Percentiles rank a stretch among this genome's conserved stretches.
These are phyloP conservation scores for Periconia sp. DNA, from an alignment of 2,329 filamentous ascomycete genomes.

Conservation along the genomic window DNA sequence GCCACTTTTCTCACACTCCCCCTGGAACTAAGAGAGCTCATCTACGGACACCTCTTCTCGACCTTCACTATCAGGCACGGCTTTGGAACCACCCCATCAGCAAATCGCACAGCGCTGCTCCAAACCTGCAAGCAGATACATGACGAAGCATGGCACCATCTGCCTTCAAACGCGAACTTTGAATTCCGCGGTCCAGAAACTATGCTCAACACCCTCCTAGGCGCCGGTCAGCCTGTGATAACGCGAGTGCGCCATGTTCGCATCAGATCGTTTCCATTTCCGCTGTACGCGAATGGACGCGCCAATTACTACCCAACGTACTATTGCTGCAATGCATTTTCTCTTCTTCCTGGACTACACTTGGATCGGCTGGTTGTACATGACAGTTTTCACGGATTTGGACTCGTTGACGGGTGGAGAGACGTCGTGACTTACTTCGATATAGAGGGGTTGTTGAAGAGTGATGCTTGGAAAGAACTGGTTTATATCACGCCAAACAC, in stretches of 20 bases:
- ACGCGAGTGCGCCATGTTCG: conserved; percentile 35
- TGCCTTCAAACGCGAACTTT: conserved; percentile 32
- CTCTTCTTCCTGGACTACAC: conserved; percentile 34
- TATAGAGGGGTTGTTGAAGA: conserved; percentile 32
- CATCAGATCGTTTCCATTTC: conserved; percentile 37
- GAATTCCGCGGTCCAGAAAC: conserved; percentile 39
- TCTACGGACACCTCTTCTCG: conserved; percentile 38
- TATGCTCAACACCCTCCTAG: conserved; percentile 34
- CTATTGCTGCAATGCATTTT: conserved; percentile 33
- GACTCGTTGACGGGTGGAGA: conserved; percentile 35
- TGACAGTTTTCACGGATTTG: conserved; percentile 40
- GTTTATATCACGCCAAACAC: conserved; percentile 36
- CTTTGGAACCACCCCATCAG: conserved; percentile 17
- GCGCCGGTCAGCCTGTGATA: conserved; percentile 30
- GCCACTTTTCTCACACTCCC: conserved; percentile 35
- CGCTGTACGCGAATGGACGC: conserved; percentile 24
- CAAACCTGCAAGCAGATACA: conserved; percentile 33
- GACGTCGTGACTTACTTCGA: conserved; percentile 40
- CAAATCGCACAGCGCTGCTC: conserved; percentile 33
- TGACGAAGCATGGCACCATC: conserved; percentile 35
- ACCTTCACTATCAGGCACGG: conserved; percentile 33
- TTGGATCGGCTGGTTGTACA: conserved; percentile 35
- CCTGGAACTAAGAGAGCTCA: conserved; percentile 35
- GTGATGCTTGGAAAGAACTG: conserved; percentile 37
- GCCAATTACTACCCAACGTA: conserved; percentile 36